Evolutionary conservation across 345 rosid genomes (phyloP).

Genomic region (Aurinia saxatilis): DNA sequence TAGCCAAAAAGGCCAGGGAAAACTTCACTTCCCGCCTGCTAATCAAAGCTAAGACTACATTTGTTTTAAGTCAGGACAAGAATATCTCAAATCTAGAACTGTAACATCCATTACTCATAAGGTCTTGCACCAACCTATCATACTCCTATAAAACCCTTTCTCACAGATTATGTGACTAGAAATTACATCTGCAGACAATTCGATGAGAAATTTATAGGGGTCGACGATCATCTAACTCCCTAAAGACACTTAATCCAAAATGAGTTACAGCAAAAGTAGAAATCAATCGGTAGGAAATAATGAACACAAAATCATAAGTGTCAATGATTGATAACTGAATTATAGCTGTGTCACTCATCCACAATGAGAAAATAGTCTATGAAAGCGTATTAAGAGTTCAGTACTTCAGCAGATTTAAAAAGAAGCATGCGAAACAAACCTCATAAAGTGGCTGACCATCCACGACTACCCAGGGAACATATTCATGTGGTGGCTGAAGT

Average conservation of each 20-base stretch:
- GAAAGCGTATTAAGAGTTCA: slow-evolving; percentile 1
- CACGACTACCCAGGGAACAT: slow-evolving; percentile 96
- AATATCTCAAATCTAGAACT: not conserved
- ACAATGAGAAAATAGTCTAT: not conserved
- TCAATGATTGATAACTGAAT: not conserved
- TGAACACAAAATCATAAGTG: not conserved
- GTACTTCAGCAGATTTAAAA: not conserved
- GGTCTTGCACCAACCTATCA: not conserved
- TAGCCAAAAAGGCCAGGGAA: not conserved
- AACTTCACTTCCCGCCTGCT: not conserved
- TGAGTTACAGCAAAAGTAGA: not conserved
- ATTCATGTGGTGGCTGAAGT: slow-evolving; percentile 78
- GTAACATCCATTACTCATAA: not conserved
- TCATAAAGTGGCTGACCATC: slow-evolving; percentile 90
- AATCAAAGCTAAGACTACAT: not conserved
- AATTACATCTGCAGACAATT: not conserved
- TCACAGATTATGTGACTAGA: not conserved
- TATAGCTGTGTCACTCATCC: too few species aligned
- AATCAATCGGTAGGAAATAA: not conserved
- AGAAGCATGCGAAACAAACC: slow-evolving; percentile 36
- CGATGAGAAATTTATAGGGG: not conserved
- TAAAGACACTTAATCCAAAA: slow-evolving; percentile 2
- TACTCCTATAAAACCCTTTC: not conserved
- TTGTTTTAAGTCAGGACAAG: not conserved
- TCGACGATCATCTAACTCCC: not conserved